Conservation (phyloP, 1,284 basidiomycete species). For the Malassezia sympodialis region DNA sequence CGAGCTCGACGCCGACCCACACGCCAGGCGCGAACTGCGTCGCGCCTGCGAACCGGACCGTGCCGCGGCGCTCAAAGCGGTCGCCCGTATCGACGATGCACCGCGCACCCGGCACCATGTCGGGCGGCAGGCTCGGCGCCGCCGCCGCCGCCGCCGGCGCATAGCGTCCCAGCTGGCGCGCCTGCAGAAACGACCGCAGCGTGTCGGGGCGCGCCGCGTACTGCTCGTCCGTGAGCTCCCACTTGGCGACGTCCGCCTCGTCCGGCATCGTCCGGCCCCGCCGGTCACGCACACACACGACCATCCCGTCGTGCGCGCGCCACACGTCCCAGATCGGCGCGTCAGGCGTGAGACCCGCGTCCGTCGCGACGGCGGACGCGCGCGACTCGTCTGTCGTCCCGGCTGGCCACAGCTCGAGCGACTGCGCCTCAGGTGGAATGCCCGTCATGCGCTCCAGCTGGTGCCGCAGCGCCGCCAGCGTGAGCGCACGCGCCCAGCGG, state of each 20-base stretch:
- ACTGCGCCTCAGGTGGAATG: constrained; percentile 7
- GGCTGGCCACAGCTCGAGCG: background rate
- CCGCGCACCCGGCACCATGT: constrained; percentile 60
- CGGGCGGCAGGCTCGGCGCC: constrained; percentile 1
- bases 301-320: background rate
- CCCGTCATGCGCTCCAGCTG: constrained; percentile 11
- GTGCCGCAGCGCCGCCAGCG: background rate
- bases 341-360: background rate
- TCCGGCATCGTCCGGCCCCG: background rate
- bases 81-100: constrained; percentile 65
- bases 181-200: constrained; percentile 79
- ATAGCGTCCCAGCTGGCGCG: constrained; percentile 80
- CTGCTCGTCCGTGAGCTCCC: constrained; percentile 11
- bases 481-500: background rate
- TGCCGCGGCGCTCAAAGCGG: constrained; percentile 60
- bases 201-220: constrained; percentile 56
- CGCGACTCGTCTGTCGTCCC: background rate
- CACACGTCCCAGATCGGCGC: background rate
- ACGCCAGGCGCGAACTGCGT: constrained; percentile 61
- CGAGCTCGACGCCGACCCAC: constrained; percentile 91
- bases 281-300: constrained; percentile 4
- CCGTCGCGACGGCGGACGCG: background rate
- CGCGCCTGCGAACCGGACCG: constrained; percentile 69
- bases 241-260: constrained; percentile 13
- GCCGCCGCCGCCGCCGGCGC: constrained; percentile 49